A percentile compares a stretch with the other conserved stretches of the same genome.
phyloP scores from a whole-genome alignment of 106 monocot genomes.

The Hemerocallis citrina region DNA sequence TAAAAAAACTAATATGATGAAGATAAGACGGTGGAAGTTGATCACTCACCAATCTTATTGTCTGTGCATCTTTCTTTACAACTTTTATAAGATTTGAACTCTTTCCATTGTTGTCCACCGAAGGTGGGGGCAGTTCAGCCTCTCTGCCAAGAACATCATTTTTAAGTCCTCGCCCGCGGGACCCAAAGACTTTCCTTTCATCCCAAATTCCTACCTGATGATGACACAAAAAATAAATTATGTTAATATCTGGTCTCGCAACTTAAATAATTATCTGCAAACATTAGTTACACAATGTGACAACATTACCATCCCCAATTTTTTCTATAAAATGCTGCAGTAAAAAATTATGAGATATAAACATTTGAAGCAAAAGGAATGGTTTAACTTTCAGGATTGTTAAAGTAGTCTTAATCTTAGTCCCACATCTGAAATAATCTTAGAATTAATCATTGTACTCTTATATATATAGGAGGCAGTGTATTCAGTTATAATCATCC shows the following conservation, averaged over 20 bases:
- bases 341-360: not conserved
- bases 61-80: conserved; percentile 68
- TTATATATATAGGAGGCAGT: no score
- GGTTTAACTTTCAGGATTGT: not conserved
- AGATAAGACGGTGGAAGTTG: not conserved
- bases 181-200: conserved; percentile 97
- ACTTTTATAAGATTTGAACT: conserved; percentile 58
- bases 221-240: not conserved
- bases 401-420: no score
- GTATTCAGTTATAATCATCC: no score
- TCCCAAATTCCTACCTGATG: conserved; percentile 95
- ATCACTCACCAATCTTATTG: conserved; percentile 71
- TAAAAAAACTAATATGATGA: not conserved
- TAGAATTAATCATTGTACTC: no score
- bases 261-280: not conserved
- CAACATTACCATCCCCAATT: not conserved
- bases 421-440: no score
- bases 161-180: conserved; percentile 74
- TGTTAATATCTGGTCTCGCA: not conserved
- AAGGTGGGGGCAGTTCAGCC: conserved; percentile 11
- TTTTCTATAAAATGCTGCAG: not conserved
- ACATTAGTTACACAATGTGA: not conserved
- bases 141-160: conserved; percentile 75
- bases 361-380: not conserved
- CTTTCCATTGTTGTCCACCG: conserved; percentile 50